phyloP scores from a whole-genome alignment of 805 yeast genomes.

The Maudiozyma barnettii region DNA sequence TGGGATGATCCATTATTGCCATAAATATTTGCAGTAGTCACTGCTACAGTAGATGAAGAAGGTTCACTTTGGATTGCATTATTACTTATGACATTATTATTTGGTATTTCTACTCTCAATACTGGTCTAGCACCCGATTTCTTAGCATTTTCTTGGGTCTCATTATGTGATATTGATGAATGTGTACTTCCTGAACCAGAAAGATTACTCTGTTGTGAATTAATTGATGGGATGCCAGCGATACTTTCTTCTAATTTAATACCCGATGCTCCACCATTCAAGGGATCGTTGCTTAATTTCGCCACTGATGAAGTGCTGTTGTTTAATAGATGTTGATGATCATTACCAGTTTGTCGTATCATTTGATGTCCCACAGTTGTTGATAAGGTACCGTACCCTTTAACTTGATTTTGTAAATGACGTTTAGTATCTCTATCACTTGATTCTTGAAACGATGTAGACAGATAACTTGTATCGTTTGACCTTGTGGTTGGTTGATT shows the following conservation, averaged over 20 bases:
- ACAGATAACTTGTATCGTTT: not conserved
- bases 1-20: constrained; percentile 4
- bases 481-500: not conserved
- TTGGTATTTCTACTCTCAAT: constrained; percentile 57
- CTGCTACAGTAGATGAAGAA: constrained; percentile 31
- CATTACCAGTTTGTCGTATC: not conserved
- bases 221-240: not conserved
- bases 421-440: constrained; percentile 5
- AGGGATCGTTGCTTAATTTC: not conserved
- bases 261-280: not conserved
- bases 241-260: not conserved
- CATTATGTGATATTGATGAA: not conserved
- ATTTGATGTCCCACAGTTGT: not conserved
- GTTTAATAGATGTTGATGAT: not conserved
- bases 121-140: constrained; percentile 37
- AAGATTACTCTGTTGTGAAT: not conserved
- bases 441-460: constrained; percentile 1
- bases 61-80: constrained; percentile 24
- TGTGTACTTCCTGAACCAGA: not conserved
- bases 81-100: constrained; percentile 27
- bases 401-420: constrained; percentile 21
- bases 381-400: constrained; percentile 14
- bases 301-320: not conserved
- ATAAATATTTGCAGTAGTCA: constrained; percentile 18
- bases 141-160: not conserved